A percentile compares a stretch with the other conserved stretches of the same genome.
Evolutionary conservation across 352 stramenopile genomes (phyloP).

Genomic region (Globisporangium cylindrosporum): DNA sequence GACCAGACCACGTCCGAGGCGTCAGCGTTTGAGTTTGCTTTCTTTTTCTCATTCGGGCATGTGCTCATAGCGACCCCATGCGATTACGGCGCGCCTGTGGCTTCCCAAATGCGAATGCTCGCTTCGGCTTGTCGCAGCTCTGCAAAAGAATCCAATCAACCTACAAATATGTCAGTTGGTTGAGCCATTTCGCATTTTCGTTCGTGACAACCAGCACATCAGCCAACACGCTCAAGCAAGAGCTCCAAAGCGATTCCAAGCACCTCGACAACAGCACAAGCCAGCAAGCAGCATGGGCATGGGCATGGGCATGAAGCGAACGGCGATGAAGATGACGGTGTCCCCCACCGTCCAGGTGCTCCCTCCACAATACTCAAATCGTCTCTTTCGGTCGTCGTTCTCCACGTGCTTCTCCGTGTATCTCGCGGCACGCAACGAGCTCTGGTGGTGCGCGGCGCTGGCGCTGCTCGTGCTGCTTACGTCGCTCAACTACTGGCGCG

Average conservation of each 20-base stretch:
- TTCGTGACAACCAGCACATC: conserved; percentile 5
- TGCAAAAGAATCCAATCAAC: not conserved
- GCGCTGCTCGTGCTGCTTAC: conserved; percentile 73
- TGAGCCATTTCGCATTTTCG: conserved; percentile 8
- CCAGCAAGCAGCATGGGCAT: not conserved
- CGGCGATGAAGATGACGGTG: not conserved
- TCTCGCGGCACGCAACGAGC: conserved; percentile 42
- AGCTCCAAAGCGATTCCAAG: not conserved
- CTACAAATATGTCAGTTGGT: not conserved
- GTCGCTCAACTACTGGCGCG: conserved; percentile 85
- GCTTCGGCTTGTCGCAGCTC: conserved; percentile 4
- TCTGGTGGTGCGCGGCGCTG: conserved; percentile 63
- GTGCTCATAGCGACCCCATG: not conserved
- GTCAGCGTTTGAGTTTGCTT: not conserved
- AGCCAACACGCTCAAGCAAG: not conserved
- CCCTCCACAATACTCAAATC: conserved; percentile 58
- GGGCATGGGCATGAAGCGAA: not conserved
- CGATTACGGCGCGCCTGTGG: not conserved
- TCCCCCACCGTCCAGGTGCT: conserved; percentile 37
- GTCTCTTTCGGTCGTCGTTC: conserved; percentile 75
- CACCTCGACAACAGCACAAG: not conserved
- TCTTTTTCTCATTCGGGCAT: not conserved
- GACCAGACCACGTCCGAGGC: conserved; percentile 2
- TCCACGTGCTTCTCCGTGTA: conserved; percentile 62
- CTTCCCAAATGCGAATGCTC: not conserved